phyloP scores from a whole-genome alignment of 2,329 filamentous ascomycete species.

The Aspergillus oerlinghausenensis region DNA sequence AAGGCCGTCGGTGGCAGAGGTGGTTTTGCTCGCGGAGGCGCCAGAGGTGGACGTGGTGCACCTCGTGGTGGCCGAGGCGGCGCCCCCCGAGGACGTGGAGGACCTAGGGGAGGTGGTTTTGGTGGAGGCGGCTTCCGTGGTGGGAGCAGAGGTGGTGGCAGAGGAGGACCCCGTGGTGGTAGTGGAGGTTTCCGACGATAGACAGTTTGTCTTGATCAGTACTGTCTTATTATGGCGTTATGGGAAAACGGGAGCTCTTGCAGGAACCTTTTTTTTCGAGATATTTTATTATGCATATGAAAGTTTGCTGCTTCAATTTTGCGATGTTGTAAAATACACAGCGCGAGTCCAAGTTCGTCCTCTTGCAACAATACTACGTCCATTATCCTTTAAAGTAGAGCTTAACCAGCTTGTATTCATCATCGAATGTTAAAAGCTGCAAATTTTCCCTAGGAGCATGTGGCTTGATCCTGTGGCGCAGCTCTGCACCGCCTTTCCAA shows the following conservation, averaged over 20 bases:
- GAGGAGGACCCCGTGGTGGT: conserved; percentile 23
- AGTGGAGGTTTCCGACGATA: conserved; percentile 18
- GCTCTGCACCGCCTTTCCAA: conserved; percentile 25
- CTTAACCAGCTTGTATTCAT: not conserved
- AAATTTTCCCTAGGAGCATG: conserved; percentile 1
- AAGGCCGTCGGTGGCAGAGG: conserved; percentile 58
- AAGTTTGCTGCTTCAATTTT: conserved; percentile 26
- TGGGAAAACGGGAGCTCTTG: conserved; percentile 38
- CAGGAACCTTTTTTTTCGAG: conserved; percentile 32
- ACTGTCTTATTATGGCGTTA: conserved; percentile 42
- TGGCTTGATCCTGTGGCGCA: conserved; percentile 28
- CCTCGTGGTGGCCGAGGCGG: conserved; percentile 44
- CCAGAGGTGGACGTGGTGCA: conserved; percentile 43
- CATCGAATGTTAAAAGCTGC: not conserved
- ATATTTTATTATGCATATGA: conserved; percentile 33
- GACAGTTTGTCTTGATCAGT: conserved; percentile 23
- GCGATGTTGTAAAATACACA: conserved; percentile 28
- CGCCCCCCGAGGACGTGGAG: conserved; percentile 52
- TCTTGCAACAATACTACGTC: not conserved
- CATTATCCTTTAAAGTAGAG: not conserved
- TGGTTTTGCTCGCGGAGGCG: conserved; percentile 40
- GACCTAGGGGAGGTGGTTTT: conserved; percentile 38
- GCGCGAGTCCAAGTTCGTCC: conserved; percentile 6
- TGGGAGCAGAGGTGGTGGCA: conserved; percentile 38
- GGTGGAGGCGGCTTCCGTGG: conserved; percentile 41